phyloP scores from a whole-genome alignment of 768 basidiomycete species.

The Clavaria fumosa region DNA sequence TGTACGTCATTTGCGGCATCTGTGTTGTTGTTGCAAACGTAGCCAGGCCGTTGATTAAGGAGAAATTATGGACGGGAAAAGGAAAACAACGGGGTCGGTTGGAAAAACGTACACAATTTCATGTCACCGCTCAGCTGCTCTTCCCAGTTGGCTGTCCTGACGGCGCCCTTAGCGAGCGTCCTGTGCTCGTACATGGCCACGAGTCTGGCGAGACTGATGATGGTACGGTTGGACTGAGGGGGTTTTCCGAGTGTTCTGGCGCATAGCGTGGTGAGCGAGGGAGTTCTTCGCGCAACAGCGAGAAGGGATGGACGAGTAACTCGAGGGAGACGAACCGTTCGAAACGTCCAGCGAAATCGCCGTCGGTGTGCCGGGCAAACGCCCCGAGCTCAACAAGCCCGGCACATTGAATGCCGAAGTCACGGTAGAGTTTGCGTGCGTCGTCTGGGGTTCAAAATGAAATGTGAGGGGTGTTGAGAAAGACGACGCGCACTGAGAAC shows the following conservation, averaged over 20 bases:
- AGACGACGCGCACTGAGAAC: conserved; percentile 16
- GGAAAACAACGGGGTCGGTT: no score
- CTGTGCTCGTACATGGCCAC: conserved; percentile 20
- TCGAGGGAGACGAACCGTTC: no score
- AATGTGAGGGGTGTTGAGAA: not conserved
- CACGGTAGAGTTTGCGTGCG: conserved; percentile 23
- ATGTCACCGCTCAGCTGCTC: conserved; percentile 12
- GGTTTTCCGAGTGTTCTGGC: no score
- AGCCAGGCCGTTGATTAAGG: no score
- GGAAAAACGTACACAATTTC: conserved; percentile 21
- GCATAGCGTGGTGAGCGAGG: no score
- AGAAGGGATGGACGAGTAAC: no score
- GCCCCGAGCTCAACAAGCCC: conserved; percentile 23
- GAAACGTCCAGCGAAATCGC: conserved; percentile 7
- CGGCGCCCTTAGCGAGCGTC: conserved; percentile 16
- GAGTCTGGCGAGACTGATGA: conserved; percentile 16
- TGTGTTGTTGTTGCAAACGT: no score
- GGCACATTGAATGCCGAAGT: conserved; percentile 23
- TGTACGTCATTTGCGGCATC: conserved; percentile 28
- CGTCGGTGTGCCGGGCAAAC: conserved; percentile 19
- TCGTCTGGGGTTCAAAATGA: conserved; percentile 15
- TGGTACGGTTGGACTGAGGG: no score
- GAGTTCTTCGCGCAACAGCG: no score
- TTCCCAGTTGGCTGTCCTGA: conserved; percentile 24
- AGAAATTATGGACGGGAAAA: no score